phyloP scores from a whole-genome alignment of 2,329 filamentous ascomycete species.

The Leptographium radiaticola region DNA sequence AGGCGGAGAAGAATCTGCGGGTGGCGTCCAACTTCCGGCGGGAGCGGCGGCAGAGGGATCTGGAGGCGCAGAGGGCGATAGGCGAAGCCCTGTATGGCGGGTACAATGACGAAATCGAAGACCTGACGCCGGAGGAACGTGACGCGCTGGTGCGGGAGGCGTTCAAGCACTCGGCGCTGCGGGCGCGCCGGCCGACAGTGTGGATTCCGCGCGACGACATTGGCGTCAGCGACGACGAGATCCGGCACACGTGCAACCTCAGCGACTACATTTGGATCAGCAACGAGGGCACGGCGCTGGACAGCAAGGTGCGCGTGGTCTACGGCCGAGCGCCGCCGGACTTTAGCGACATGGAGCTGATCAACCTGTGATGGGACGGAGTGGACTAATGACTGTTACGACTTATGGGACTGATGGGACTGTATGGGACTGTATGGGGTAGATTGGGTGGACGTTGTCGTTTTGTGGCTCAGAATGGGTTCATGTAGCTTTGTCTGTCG shows the following conservation, averaged over 20 bases:
- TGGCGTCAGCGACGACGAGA: conserved; percentile 85
- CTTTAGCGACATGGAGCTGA: conserved; percentile 78
- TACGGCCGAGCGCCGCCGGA: conserved; percentile 80
- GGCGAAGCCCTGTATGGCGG: conserved; percentile 75
- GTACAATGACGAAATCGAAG: conserved; percentile 86
- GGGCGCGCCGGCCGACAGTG: conserved; percentile 72
- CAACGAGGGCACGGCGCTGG: conserved; percentile 80
- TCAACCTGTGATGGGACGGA: conserved; percentile 45
- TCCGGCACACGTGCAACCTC: conserved; percentile 61
- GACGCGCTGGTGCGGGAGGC: conserved; percentile 75
- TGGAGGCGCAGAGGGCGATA: conserved; percentile 61
- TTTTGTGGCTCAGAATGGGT: neutral
- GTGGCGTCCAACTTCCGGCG: conserved; percentile 34
- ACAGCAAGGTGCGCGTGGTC: conserved; percentile 69
- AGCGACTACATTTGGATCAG: conserved; percentile 83
- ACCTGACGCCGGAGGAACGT: conserved; percentile 79
- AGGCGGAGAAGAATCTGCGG: conserved; percentile 24
- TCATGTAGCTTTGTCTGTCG: neutral
- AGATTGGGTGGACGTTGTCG: neutral
- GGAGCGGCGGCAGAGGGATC: conserved; percentile 40
- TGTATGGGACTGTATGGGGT: neutral
- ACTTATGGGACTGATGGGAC: neutral
- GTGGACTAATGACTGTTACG: neutral
- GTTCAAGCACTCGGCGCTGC: conserved; percentile 80
- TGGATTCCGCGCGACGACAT: conserved; percentile 91